Evolutionary conservation across 306 rosid species (phyloP).

Genomic region (Quercus engelmannii): DNA sequence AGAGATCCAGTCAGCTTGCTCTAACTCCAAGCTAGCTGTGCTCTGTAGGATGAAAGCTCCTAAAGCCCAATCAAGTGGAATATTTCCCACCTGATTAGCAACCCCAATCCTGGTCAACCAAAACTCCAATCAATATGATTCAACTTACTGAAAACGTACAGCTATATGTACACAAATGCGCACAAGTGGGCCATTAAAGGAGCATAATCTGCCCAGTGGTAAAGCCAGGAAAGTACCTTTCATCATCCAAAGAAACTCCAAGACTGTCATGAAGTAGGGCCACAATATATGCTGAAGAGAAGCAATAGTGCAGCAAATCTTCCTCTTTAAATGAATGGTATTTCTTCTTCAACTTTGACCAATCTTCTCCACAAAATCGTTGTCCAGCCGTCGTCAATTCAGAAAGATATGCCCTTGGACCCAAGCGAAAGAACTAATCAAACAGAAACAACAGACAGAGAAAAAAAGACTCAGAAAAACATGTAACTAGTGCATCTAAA

Average conservation of each 20-base stretch:
- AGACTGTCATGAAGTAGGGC: constrained; percentile 95
- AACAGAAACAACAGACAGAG: constrained; percentile 2
- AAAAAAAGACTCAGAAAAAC: constrained; percentile 14
- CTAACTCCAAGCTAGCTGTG: constrained; percentile 41
- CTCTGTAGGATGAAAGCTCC: constrained; percentile 95
- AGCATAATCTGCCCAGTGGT: background rate
- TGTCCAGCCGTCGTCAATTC: constrained; percentile 76
- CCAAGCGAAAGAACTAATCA: constrained; percentile 74
- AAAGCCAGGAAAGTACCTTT: constrained; percentile 49
- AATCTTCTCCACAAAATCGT: constrained; percentile 79
- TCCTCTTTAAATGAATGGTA: constrained; percentile 54
- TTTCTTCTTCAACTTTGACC: constrained; percentile 60
- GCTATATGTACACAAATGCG: background rate
- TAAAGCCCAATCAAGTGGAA: constrained; percentile 97
- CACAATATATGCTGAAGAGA: constrained; percentile 91
- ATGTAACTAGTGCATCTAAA: constrained; percentile 1
- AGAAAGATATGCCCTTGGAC: constrained; percentile 62
- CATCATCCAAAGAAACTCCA: constrained; percentile 78
- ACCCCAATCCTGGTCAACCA: constrained; percentile 56
- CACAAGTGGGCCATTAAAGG: background rate
- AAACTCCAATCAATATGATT: constrained; percentile 19
- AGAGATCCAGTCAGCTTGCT: constrained; percentile 49
- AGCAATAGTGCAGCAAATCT: constrained; percentile 81
- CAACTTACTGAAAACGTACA: constrained; percentile 14
- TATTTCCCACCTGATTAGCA: constrained; percentile 70